Percentiles rank a stretch among this genome's conserved stretches.
phyloP scores from a whole-genome alignment of 768 basidiomycete species.

The Lentinus brumalis region DNA sequence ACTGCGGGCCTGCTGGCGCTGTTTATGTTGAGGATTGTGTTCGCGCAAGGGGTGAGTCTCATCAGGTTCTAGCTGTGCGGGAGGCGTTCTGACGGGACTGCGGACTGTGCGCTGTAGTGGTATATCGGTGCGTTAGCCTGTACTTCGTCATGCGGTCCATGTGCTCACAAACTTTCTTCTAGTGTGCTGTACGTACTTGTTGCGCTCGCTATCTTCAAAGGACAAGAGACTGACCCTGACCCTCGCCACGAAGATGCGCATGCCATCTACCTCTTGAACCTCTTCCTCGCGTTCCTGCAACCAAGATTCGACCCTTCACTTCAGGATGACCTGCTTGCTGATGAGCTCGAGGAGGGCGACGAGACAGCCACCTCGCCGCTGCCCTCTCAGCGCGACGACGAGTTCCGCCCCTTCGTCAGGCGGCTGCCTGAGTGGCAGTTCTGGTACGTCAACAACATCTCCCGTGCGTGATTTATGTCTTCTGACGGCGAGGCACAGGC shows the following conservation, averaged over 20 bases:
- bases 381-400: constrained; percentile 80
- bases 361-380: constrained; percentile 54
- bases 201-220: neutral
- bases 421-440: constrained; percentile 97
- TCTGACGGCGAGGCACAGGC: constrained; percentile 49
- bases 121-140: constrained; percentile 74
- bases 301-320: constrained; percentile 97
- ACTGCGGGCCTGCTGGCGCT: constrained; percentile 69
- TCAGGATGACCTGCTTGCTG: constrained; percentile 89
- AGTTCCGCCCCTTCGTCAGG: constrained; percentile 96
- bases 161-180: neutral
- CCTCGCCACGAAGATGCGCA: constrained; percentile 63
- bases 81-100: neutral
- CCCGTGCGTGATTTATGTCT: neutral
- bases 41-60: constrained; percentile 83
- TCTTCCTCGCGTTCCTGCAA: constrained; percentile 96
- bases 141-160: neutral
- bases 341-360: constrained; percentile 94
- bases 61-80: neutral
- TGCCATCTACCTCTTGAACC: constrained; percentile 94
- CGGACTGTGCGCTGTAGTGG: constrained; percentile 54
- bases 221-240: neutral
- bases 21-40: constrained; percentile 84
- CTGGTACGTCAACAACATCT: constrained; percentile 54
- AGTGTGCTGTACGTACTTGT: constrained; percentile 2